Evolutionary conservation across 371 early-diverging fungal species (phyloP).

Genomic region (Entomophthora muscae): DNA sequence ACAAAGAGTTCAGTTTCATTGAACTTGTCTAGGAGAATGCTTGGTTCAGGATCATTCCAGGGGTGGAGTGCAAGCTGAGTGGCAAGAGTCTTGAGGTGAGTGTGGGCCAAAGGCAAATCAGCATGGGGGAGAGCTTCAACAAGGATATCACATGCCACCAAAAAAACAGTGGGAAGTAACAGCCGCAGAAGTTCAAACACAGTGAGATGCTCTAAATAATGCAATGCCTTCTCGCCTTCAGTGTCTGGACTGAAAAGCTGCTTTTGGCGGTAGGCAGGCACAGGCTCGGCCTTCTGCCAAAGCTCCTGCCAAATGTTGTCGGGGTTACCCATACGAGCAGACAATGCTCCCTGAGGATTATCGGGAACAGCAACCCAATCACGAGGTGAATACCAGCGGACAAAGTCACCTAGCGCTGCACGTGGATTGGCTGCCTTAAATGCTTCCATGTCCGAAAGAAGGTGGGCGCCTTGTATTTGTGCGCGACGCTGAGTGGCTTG

Average conservation of each 20-base stretch:
- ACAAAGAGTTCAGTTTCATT: constrained; percentile 34
- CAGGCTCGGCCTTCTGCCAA: constrained; percentile 48
- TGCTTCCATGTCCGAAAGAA: constrained; percentile 47
- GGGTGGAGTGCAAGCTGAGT: constrained; percentile 15
- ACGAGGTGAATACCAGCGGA: constrained; percentile 90
- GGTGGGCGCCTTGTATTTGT: constrained; percentile 55
- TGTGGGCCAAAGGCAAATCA: constrained; percentile 21
- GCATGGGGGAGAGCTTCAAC: constrained; percentile 31
- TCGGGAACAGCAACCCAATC: constrained; percentile 38
- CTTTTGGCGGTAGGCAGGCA: constrained; percentile 54
- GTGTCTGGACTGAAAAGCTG: constrained; percentile 54
- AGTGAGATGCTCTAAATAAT: constrained; percentile 49
- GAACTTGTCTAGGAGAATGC: constrained; percentile 25
- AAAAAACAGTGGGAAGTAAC: constrained; percentile 56
- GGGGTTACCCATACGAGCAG: constrained; percentile 59
- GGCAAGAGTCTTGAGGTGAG: constrained; percentile 16
- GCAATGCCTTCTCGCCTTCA: constrained; percentile 57
- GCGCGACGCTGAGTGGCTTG: constrained; percentile 58
- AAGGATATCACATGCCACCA: constrained; percentile 58
- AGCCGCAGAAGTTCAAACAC: constrained; percentile 39
- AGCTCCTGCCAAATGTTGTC: constrained; percentile 75
- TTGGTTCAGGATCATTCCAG: constrained; percentile 19
- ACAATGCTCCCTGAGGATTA: constrained; percentile 28
- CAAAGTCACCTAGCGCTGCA: constrained; percentile 65
- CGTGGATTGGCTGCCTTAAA: constrained; percentile 37